Evolutionary conservation across 257 asterid species (phyloP), one percentile per base, ranked within the genome.

Genomic region (Knoxia roxburghii): DNA sequence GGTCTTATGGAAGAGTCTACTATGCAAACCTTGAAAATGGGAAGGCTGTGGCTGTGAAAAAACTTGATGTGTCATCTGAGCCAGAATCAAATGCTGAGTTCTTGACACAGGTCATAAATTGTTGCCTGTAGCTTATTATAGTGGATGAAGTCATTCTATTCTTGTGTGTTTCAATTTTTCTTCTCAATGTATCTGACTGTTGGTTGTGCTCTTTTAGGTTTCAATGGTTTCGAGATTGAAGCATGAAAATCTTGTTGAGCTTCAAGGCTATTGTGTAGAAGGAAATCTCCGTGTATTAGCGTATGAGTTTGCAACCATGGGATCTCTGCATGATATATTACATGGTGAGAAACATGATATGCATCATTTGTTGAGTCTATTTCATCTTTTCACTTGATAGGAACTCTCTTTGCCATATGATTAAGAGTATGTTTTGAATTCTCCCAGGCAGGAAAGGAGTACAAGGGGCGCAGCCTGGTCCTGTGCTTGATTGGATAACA

Each of bases 401-500:
- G n/a, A 41, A 17, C 1, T 39, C 12, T 61, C 51, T 49, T 30
- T 62, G 57, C 26, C 49, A 32, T 10, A 13, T 30, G 72, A 70
- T 64, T 49, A 63, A 39, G 45, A 32, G 48, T 30, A 24, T 24
- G 37, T 68, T 62, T 72, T 21, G 29, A 40, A 40, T 52, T 5
- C 24, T 23, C 64, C 53, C 84, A 92, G 98, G 98, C 79, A 83
- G 98, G 79, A 92, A 92, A 86, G 98, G 98, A 65, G 95, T 92
- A 50, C 97, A 89, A 73, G 97, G 97, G 72, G 96, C 98, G 49
- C 98, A 92, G 72, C 97, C 98, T 73, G 98, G 98, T 59, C 98
- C 98, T 62, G 88, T 86, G 21, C 98, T 93, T 82, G 97, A 89
- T 75, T 93, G 98, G 98, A 81, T 85, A 82, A 96, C 92, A 72